Evolutionary conservation across 2,329 filamentous ascomycete species (phyloP), one percentile per base, ranked within the genome.

Genomic region (Ophiostoma piceae): DNA sequence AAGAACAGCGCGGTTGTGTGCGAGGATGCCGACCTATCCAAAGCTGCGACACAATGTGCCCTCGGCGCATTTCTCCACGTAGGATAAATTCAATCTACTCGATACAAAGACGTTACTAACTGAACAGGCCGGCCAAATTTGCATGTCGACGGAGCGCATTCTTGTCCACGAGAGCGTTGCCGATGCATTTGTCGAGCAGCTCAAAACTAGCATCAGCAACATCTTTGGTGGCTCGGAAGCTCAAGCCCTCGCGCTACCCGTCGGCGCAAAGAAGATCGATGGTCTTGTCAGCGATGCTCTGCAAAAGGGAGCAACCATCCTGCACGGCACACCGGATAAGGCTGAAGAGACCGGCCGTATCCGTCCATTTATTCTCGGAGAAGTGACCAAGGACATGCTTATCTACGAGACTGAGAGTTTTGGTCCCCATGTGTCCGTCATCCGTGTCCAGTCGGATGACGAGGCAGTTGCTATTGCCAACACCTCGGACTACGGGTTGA

Each of bases 71-170:
- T 94, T 76, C 75, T 92, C 0, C 26, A 71, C 67, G 70, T 72
- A 22, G 22, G 1, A 19, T 51, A 14, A 1, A 16, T n/a, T 16
- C 22, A 7, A 26, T 2, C 57, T 16, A 14, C n/a, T 19, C 32
- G 19, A 1, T 47, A n/a, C 43, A 47, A 6, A n/a, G n/a, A 29
- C 26, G 26, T 29, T 26, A 26, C 51, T 57, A 5, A 57, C 51
- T 22, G 2, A 26, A 26, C 9, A 57, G 62, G 62, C 62, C 35
- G 62, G 35, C 7, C 92, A 96, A 80, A 87, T 95, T 65, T 96
- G 92, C 83, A 95, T 96, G 92, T 85, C 85, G 22, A 95, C 92
- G 0, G 92, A 96, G 79, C 86, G 88, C 37, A 89, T 95, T 41
- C 75, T 88, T 9, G 83, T 88, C 3, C 85, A 87, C 77, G 80